phyloP scores from a whole-genome alignment of 768 basidiomycete genomes.

The Auricularia sp. region DNA sequence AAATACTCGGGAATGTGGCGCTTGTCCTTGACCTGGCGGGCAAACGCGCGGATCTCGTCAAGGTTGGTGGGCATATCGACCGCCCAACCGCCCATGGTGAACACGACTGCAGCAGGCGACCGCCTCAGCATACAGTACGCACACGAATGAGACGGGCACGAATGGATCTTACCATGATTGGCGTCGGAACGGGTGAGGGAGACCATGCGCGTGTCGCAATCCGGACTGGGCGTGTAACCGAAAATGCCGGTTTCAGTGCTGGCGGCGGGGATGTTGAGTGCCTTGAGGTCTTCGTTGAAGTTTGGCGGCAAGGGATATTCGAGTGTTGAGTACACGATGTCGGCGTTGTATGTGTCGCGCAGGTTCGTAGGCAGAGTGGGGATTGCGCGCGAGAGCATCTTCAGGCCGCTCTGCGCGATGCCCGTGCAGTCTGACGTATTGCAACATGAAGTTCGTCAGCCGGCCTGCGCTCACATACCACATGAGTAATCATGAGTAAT shows the following conservation, averaged over 20 bases:
- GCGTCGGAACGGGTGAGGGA: background rate
- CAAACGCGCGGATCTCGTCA: constrained; percentile 3
- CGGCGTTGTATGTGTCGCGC: constrained; percentile 17
- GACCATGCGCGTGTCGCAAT: too few relatives aligned
- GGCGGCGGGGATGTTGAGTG: background rate
- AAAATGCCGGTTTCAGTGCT: too few relatives aligned
- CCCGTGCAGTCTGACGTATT: constrained; percentile 23
- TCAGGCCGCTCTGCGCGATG: constrained; percentile 16
- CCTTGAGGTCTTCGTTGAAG: constrained; percentile 9
- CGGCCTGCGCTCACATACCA: background rate
- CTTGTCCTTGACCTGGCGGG: background rate
- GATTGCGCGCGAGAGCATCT: constrained; percentile 16
- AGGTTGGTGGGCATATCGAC: constrained; percentile 2
- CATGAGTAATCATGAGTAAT: background rate
- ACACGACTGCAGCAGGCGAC: background rate
- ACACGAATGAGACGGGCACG: background rate
- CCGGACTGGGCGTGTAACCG: too few relatives aligned
- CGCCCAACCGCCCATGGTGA: background rate
- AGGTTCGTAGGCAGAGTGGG: constrained; percentile 7
- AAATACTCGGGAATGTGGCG: constrained; percentile 21
- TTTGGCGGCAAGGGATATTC: constrained; percentile 12
- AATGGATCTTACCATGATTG: background rate
- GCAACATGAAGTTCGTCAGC: background rate
- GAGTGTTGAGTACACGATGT: constrained; percentile 15
- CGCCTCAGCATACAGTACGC: background rate